Evolutionary conservation across 2,329 filamentous ascomycete species (phyloP).

Genomic region (Aspergillus sp.): DNA sequence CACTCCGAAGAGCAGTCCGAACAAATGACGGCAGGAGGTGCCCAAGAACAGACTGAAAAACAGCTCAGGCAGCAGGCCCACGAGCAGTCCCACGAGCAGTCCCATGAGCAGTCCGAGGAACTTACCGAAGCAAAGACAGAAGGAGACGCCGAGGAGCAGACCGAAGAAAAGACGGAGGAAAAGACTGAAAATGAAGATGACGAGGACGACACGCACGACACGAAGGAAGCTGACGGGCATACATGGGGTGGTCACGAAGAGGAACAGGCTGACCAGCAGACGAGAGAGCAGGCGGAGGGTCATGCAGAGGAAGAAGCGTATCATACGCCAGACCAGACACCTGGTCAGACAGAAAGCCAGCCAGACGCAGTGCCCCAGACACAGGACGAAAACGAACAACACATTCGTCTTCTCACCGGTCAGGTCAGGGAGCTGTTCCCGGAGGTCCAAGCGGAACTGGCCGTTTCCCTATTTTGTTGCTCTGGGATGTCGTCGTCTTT

Average conservation of each 20-base stretch:
- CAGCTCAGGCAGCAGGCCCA: too few species aligned
- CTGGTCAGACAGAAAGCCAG: not conserved
- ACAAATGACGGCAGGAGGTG: too few species aligned
- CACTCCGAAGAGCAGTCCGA: not conserved
- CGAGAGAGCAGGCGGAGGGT: not conserved
- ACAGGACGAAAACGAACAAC: not conserved
- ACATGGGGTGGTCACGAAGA: not conserved
- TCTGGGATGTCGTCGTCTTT: not conserved
- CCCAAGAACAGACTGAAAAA: too few species aligned
- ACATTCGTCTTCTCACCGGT: not conserved
- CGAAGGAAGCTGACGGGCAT: not conserved
- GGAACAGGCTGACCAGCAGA: not conserved
- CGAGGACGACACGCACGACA: too few species aligned
- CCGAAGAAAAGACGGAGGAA: not conserved
- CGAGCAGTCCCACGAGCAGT: too few species aligned
- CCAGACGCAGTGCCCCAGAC: not conserved
- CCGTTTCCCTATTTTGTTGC: not conserved
- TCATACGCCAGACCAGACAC: not conserved
- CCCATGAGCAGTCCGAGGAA: too few species aligned
- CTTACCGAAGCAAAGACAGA: too few species aligned
- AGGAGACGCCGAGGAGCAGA: too few species aligned
- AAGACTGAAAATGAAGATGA: not conserved
- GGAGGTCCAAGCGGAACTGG: not conserved
- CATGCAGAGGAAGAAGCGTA: not conserved
- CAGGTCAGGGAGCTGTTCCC: not conserved